Conservation (phyloP, 306 rosid genomes). For the Trichosanthes cucumerina region DNA sequence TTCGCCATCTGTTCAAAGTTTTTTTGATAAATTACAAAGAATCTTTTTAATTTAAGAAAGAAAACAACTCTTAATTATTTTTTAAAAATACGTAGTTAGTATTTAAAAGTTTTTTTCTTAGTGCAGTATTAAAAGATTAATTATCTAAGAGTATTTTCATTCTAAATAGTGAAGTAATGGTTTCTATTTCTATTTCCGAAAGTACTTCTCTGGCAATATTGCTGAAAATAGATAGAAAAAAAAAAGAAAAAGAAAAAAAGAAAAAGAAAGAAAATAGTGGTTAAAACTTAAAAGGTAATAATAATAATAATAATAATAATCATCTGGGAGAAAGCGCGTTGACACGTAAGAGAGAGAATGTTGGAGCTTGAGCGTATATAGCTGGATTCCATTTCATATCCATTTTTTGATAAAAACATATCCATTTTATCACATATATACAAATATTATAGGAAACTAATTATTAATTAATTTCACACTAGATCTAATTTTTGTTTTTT, state of each 20-base stretch:
- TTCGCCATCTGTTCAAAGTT: too few relatives aligned
- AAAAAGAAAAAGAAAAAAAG: too few relatives aligned
- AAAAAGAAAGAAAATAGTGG: neutral
- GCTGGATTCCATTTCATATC: conserved; percentile 4
- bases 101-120: too few relatives aligned
- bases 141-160: too few relatives aligned
- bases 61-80: too few relatives aligned
- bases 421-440: neutral
- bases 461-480: neutral
- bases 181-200: neutral
- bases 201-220: neutral
- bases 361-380: neutral
- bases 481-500: neutral
- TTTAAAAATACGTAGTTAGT: too few relatives aligned
- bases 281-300: neutral
- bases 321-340: neutral
- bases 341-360: conserved; percentile 1
- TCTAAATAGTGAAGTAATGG: neutral
- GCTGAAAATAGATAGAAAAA: neutral
- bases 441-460: neutral
- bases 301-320: neutral
- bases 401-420: too few relatives aligned
- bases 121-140: too few relatives aligned
- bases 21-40: too few relatives aligned
- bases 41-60: too few relatives aligned